Evolutionary conservation across 352 stramenopile species (phyloP).

Genomic region (Globisporangium middletonii): DNA sequence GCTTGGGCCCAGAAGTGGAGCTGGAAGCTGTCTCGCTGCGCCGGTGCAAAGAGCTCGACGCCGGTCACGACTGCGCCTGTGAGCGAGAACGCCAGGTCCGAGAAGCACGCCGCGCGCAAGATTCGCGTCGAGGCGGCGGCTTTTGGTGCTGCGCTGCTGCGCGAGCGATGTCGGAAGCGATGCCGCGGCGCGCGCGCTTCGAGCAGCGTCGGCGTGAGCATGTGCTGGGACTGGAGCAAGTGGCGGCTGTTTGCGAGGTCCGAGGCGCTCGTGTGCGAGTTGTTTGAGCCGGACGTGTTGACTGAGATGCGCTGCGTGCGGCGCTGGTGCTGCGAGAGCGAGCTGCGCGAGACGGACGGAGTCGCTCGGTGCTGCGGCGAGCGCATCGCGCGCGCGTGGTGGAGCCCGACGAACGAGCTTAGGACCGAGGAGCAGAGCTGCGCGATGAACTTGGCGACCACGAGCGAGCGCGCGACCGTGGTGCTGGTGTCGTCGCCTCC

Average conservation of each 20-base stretch:
- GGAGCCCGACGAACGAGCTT: slow-evolving; percentile 58
- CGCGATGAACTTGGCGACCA: slow-evolving; percentile 59
- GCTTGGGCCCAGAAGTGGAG: slow-evolving; percentile 64
- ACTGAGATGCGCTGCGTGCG: slow-evolving; percentile 8
- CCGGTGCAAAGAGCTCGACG: slow-evolving; percentile 37
- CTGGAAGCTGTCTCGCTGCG: slow-evolving; percentile 32
- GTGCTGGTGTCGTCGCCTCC: slow-evolving; percentile 1
- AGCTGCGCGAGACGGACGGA: background rate
- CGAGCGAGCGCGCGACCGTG: slow-evolving; percentile 16
- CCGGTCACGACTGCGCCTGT: slow-evolving; percentile 51
- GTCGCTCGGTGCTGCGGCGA: slow-evolving; percentile 10
- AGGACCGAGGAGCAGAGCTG: slow-evolving; percentile 64
- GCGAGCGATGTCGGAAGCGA: slow-evolving; percentile 23
- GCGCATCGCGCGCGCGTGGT: slow-evolving; percentile 25
- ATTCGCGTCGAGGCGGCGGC: slow-evolving; percentile 60
- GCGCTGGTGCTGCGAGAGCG: slow-evolving; percentile 6
- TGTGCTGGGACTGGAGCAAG: slow-evolving; percentile 7
- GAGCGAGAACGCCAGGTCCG: slow-evolving; percentile 64
- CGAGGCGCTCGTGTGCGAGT: slow-evolving; percentile 25
- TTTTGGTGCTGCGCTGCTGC: slow-evolving; percentile 23
- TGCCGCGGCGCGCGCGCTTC: slow-evolving; percentile 10
- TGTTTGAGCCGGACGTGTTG: slow-evolving; percentile 14
- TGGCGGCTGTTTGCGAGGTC: slow-evolving; percentile 20
- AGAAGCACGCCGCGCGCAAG: slow-evolving; percentile 62
- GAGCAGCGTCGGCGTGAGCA: slow-evolving; percentile 7